These are phyloP conservation scores for Podila epicladia DNA, from an alignment of 192 early-diverging fungal genomes.

Conservation along the genomic window DNA sequence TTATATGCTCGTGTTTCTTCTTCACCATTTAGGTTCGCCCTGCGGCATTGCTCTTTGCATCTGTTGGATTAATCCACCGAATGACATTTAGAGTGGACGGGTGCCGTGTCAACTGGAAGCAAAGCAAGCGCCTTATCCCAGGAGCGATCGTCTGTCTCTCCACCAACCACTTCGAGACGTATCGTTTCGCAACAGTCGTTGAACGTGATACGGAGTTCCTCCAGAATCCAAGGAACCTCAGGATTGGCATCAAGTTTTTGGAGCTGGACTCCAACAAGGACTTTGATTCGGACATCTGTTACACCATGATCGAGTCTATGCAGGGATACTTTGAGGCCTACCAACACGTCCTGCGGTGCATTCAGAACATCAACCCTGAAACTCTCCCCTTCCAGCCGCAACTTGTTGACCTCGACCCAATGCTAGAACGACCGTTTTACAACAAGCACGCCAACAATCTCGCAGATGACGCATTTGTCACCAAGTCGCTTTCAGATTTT, in stretches of 20 bases:
- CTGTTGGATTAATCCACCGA: conserved; percentile 52
- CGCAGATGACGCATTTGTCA: conserved; percentile 13
- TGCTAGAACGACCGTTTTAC: conserved; percentile 53
- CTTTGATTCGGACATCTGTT: conserved; percentile 35
- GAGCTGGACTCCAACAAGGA: conserved; percentile 14
- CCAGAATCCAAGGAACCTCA: conserved; percentile 28
- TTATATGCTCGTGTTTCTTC: not conserved
- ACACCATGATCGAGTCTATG: conserved; percentile 55
- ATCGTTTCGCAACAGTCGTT: conserved; percentile 59
- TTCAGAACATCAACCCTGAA: conserved; percentile 52
- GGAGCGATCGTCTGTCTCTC: conserved; percentile 66
- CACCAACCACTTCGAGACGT: conserved; percentile 56
- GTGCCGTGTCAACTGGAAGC: conserved; percentile 55
- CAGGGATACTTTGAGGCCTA: conserved; percentile 57
- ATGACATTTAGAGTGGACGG: conserved; percentile 58
- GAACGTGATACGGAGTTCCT: conserved; percentile 48
- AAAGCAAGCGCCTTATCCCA: conserved; percentile 62
- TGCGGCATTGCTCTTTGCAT: conserved; percentile 54
- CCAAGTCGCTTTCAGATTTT: conserved; percentile 14
- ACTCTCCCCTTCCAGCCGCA: conserved; percentile 55
- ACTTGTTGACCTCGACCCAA: conserved; percentile 46
- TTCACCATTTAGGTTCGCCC: conserved; percentile 50
- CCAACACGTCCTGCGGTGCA: conserved; percentile 55
- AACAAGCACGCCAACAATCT: not conserved
- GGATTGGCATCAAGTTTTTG: conserved; percentile 50